Conservation (phyloP, 1,284 basidiomycete genomes). For the Boletus sp. region DNA sequence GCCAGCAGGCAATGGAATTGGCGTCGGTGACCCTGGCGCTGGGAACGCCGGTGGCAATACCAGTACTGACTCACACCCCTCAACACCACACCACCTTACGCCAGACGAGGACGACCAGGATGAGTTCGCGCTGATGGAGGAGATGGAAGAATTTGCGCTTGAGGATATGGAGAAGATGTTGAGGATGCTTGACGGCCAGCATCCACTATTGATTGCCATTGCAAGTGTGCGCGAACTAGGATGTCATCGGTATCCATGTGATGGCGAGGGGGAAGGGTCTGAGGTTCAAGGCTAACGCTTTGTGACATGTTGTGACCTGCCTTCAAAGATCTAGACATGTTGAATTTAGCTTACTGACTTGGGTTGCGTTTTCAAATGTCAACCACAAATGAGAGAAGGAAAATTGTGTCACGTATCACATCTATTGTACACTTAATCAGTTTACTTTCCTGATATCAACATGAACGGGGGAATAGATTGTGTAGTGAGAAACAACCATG, state of each 20-base stretch:
- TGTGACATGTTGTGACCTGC: too few relatives aligned
- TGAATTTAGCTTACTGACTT: too few relatives aligned
- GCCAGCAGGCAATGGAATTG: slow-evolving; percentile 40
- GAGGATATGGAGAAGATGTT: slow-evolving; percentile 76
- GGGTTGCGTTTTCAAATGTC: too few relatives aligned
- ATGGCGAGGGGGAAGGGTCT: slow-evolving; percentile 46
- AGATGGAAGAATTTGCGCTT: slow-evolving; percentile 70
- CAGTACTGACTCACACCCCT: not conserved
- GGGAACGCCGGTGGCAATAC: too few relatives aligned
- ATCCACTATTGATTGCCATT: slow-evolving; percentile 68
- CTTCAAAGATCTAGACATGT: too few relatives aligned
- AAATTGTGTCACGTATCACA: not conserved
- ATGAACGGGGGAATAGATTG: slow-evolving; percentile 1
- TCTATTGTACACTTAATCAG: slow-evolving; percentile 11
- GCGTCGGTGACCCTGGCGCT: slow-evolving; percentile 36
- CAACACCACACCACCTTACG: too few relatives aligned
- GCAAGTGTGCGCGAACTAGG: slow-evolving; percentile 72
- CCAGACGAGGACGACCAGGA: slow-evolving; percentile 44
- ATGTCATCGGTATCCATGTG: slow-evolving; percentile 47
- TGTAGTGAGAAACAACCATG: not conserved
- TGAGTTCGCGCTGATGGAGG: slow-evolving; percentile 48
- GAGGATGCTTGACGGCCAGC: slow-evolving; percentile 54
- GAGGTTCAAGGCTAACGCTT: slow-evolving; percentile 17
- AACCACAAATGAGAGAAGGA: not conserved
- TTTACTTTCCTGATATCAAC: slow-evolving; percentile 5